A percentile compares a stretch with the other conserved stretches of the same genome.
These are phyloP conservation scores for Triticum turgidum DNA, from an alignment of 176 grass and related monocot genomes.

Conservation along the genomic window DNA sequence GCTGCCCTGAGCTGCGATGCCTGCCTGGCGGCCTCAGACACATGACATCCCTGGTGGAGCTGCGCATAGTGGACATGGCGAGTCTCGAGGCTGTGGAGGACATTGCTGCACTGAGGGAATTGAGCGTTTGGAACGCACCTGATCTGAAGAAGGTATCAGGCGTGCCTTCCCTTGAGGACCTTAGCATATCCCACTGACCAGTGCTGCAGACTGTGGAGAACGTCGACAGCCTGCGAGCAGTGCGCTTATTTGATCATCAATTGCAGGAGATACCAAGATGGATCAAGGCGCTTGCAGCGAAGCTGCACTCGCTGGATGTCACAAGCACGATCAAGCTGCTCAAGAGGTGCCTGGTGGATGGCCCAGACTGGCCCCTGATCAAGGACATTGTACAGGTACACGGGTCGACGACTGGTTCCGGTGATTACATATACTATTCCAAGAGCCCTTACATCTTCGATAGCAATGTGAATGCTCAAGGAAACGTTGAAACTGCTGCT, in stretches of 20 bases:
- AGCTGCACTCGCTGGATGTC: conserved; percentile 52
- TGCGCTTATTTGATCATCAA: conserved; percentile 70
- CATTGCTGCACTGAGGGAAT: conserved; percentile 49
- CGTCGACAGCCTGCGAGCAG: conserved; percentile 26
- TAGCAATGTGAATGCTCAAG: conserved; percentile 36
- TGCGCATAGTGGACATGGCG: conserved; percentile 57
- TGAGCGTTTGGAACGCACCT: conserved; percentile 55
- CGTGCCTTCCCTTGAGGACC: conserved; percentile 58
- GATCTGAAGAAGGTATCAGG: conserved; percentile 56
- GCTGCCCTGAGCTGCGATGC: conserved; percentile 49
- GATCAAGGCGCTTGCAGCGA: conserved; percentile 39
- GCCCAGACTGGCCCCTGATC: conserved; percentile 52
- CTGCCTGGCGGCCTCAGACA: conserved; percentile 56
- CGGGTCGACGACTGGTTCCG: conserved; percentile 46
- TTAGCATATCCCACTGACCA: conserved; percentile 63
- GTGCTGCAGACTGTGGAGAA: conserved; percentile 43
- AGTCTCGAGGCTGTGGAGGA: conserved; percentile 49
- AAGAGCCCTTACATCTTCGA: conserved; percentile 57
- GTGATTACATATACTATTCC: conserved; percentile 53
- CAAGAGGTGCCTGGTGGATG: conserved; percentile 53
- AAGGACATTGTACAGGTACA: conserved; percentile 57
- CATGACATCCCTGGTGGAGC: conserved; percentile 38
- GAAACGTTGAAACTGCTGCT: background rate
- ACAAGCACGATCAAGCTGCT: conserved; percentile 36
- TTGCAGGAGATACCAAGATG: conserved; percentile 61